Evolutionary conservation across 176 grass and related monocot genomes (phyloP).

Genomic region (Avena atlantica): DNA sequence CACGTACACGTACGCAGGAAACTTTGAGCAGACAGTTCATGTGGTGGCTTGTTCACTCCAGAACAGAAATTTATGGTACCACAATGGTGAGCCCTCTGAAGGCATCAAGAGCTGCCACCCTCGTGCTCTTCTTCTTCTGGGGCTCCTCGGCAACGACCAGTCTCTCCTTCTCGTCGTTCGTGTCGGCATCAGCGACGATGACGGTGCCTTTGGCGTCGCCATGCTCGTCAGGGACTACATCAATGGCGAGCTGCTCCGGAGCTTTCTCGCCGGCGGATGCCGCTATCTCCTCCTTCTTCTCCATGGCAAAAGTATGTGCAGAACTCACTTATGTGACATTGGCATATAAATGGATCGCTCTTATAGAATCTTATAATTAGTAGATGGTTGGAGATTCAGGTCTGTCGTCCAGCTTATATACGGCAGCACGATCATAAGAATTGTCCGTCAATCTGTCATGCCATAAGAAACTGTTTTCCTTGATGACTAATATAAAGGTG

Average conservation of each 20-base stretch:
- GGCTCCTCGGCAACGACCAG: constrained; percentile 32
- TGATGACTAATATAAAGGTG: neutral
- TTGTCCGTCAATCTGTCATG: constrained; percentile 22
- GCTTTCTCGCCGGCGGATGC: constrained; percentile 13
- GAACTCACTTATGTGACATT: neutral
- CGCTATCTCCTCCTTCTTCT: constrained; percentile 50
- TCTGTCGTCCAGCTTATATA: constrained; percentile 22
- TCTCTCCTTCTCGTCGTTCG: constrained; percentile 3
- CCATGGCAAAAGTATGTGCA: constrained; percentile 30
- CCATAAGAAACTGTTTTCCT: neutral
- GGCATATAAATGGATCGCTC: neutral
- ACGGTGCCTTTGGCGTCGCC: neutral
- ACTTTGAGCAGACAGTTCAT: constrained; percentile 1
- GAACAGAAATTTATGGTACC: constrained; percentile 6
- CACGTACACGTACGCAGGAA: neutral
- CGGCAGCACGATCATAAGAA: neutral
- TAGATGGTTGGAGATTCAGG: neutral
- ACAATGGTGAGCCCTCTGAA: constrained; percentile 95
- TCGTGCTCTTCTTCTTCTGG: constrained; percentile 48
- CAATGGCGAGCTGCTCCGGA: constrained; percentile 48
- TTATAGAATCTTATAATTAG: constrained; percentile 1
- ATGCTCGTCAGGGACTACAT: constrained; percentile 29
- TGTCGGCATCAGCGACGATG: neutral
- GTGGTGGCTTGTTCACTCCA: neutral
- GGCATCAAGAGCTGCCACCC: constrained; percentile 81